These are phyloP conservation scores for Fusarium sacchari DNA, from an alignment of 2,329 filamentous ascomycete genomes.

Conservation along the genomic window DNA sequence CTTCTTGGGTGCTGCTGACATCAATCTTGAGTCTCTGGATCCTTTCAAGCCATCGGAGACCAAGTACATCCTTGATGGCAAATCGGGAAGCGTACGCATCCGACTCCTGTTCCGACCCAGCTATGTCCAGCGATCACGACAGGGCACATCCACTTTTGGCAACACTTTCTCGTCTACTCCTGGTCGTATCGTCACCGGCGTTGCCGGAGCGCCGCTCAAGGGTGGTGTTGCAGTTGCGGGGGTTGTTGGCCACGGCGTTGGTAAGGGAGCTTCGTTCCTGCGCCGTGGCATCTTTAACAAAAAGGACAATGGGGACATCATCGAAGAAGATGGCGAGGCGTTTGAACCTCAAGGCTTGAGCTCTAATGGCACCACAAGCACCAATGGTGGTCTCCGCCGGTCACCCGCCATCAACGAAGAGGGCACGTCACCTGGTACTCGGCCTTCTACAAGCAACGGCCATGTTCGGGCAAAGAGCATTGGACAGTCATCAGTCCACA, in stretches of 20 bases:
- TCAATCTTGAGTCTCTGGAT: conserved; percentile 82
- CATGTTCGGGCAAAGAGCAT: conserved; percentile 68
- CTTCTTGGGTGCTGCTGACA: conserved; percentile 79
- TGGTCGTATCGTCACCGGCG: conserved; percentile 84
- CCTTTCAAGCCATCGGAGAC: conserved; percentile 86
- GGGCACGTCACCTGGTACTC: conserved; percentile 37
- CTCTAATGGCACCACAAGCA: conserved; percentile 50
- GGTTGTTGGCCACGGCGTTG: conserved; percentile 79
- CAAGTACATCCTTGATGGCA: conserved; percentile 81
- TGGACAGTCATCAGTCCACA: conserved; percentile 74
- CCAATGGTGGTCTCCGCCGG: conserved; percentile 54
- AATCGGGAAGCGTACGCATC: conserved; percentile 84
- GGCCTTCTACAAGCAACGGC: conserved; percentile 45
- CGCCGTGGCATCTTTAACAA: conserved; percentile 82
- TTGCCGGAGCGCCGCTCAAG: conserved; percentile 91
- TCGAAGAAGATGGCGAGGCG: conserved; percentile 56
- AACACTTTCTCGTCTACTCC: conserved; percentile 88
- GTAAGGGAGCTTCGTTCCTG: conserved; percentile 91
- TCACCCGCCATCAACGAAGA: conserved; percentile 52
- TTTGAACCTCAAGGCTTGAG: conserved; percentile 52
- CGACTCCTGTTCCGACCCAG: conserved; percentile 92
- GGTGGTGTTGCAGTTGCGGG: conserved; percentile 82
- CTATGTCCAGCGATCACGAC: conserved; percentile 86
- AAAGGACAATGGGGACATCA: conserved; percentile 71
- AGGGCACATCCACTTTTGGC: conserved; percentile 92